Base-by-base conservation (phyloP, 352 stramenopile species). In the Phytophthora pisi region DNA sequence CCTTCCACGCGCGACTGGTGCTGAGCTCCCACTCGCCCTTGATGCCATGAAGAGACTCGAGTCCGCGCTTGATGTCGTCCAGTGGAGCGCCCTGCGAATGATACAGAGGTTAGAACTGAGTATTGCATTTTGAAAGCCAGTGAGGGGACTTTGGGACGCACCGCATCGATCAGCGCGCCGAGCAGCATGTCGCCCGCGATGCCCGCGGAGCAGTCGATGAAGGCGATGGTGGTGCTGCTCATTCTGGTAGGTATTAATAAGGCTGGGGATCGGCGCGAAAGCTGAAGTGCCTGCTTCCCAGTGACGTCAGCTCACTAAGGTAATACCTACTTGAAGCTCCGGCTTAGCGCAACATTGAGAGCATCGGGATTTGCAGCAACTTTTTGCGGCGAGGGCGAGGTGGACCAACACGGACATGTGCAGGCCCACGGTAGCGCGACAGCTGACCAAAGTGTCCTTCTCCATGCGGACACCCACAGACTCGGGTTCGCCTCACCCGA, bases 121-220 rank as follows among this genome's bases (percentile, higher is more conserved):
- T 46, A 45, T 18, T 49, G n/a, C 43, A 26, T 26, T 20, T 42
- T 42, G 11, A 10, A n/a, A 36, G 11, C 15, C 28, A 34, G 18
- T 11, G 16, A 9, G 18, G 18, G 18, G 16, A 26, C 7, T 8
- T 5, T 9, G 16, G 9, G 16, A 78, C 81, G 26, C 57, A 96
- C 88, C 10, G 92, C 92, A 46, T 97, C 91, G 45, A 97, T 88
- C 43, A 97, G 70, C 30, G 89, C 86, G 28, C 85, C 92, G 1
- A 98, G 82, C 24, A 98, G 80, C 92, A 98, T 98, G 75, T 98
- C 92, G 28, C 92, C 92, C 20, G 92, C 92, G 50, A 96, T 85
- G 30, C 92, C 92, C 15, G 84, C 90, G 13, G 92, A 97, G 78
- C 90, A 97, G 68, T 98, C 92, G 51, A 98, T 84, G 72, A 86